phyloP scores from a whole-genome alignment of 2,329 filamentous ascomycete genomes.

The Ophidiomyces ophidiicola region DNA sequence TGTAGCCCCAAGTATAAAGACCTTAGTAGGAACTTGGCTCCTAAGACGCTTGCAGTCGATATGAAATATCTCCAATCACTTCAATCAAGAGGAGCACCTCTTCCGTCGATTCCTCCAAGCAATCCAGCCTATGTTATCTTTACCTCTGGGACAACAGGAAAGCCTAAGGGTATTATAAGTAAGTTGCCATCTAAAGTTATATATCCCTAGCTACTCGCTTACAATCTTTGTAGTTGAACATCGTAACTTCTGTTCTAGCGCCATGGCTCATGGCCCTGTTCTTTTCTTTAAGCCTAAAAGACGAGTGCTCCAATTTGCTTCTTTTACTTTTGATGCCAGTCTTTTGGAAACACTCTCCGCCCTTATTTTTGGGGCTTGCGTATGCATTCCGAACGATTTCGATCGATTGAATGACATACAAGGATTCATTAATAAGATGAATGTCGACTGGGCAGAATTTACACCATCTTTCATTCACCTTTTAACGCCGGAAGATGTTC shows the following conservation, averaged over 20 bases:
- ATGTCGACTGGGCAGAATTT: conserved; percentile 42
- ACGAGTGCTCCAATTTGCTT: conserved; percentile 44
- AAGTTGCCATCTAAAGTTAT: conserved; percentile 27
- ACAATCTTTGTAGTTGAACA: conserved; percentile 34
- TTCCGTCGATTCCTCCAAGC: conserved; percentile 10
- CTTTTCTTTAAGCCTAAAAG: conserved; percentile 35
- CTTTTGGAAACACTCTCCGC: conserved; percentile 41
- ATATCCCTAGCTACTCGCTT: neutral
- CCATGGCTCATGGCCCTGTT: conserved; percentile 39
- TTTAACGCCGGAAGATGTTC: conserved; percentile 28
- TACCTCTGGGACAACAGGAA: conserved; percentile 39
- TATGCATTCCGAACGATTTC: conserved; percentile 44
- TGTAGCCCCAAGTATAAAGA: conserved; percentile 12
- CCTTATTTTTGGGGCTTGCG: conserved; percentile 42
- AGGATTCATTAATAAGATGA: conserved; percentile 36
- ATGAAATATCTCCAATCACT: conserved; percentile 11
- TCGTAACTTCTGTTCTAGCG: conserved; percentile 42
- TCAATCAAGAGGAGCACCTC: conserved; percentile 10
- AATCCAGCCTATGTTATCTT: conserved; percentile 43
- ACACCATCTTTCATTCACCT: conserved; percentile 43
- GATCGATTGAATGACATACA: conserved; percentile 41
- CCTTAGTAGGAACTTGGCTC: conserved; percentile 9
- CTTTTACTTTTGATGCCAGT: conserved; percentile 39
- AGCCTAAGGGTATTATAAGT: conserved; percentile 47
- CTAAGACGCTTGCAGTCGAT: conserved; percentile 10